These are phyloP conservation scores for Astrothelium subdiscretum DNA, from an alignment of 495 filamentous ascomycete genomes.

Conservation along the genomic window DNA sequence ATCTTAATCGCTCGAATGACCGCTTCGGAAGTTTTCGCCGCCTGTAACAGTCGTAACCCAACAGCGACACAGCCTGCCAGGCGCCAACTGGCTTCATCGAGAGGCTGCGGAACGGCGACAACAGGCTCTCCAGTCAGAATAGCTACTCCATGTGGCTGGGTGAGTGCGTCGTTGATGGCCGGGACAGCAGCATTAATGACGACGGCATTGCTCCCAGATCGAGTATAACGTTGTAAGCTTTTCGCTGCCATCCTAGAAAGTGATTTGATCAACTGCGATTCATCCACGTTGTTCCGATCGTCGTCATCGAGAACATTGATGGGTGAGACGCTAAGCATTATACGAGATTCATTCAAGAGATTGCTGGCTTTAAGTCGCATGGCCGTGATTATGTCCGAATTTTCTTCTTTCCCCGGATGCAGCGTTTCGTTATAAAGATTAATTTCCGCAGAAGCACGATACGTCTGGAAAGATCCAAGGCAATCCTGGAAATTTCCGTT, in stretches of 20 bases:
- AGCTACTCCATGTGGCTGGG: conserved; percentile 63
- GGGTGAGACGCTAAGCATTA: conserved; percentile 79
- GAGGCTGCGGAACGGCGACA: conserved; percentile 60
- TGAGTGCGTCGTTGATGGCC: conserved; percentile 77
- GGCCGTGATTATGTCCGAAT: conserved; percentile 79
- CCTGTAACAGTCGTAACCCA: conserved; percentile 69
- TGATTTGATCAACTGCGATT: conserved; percentile 61
- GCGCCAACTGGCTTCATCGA: conserved; percentile 90
- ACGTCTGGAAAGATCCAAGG: conserved; percentile 91
- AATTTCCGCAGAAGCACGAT: conserved; percentile 82
- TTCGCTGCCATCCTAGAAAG: conserved; percentile 63
- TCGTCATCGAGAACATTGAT: conserved; percentile 66
- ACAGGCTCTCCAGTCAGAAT: conserved; percentile 79
- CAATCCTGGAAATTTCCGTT: conserved; percentile 94
- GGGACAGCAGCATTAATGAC: conserved; percentile 82
- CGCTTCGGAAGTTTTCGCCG: conserved; percentile 53
- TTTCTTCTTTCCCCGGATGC: conserved; percentile 82
- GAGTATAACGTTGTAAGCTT: conserved; percentile 59
- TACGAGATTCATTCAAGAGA: conserved; percentile 67
- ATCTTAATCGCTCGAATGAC: conserved; percentile 70
- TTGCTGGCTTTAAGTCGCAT: conserved; percentile 71
- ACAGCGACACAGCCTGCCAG: conserved; percentile 79
- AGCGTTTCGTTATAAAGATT: conserved; percentile 85
- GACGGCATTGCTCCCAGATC: conserved; percentile 61
- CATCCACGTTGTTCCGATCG: conserved; percentile 53